phyloP scores from a whole-genome alignment of 2,329 filamentous ascomycete species.

The Chaetomium strumarium region DNA sequence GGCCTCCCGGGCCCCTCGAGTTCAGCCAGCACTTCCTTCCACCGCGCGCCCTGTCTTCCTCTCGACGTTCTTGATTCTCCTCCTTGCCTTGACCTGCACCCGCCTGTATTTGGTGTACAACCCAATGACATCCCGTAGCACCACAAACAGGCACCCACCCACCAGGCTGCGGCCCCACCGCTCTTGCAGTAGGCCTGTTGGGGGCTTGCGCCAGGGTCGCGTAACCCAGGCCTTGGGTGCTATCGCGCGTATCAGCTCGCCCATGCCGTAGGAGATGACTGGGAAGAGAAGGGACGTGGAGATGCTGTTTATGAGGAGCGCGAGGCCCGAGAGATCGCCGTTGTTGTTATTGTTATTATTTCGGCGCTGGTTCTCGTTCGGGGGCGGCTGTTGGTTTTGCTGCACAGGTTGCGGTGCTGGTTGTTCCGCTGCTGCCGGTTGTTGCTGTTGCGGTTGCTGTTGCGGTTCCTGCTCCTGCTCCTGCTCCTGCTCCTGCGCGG shows the following conservation, averaged over 20 bases:
- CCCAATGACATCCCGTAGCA: conserved; percentile 63
- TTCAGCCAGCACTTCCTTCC: background rate
- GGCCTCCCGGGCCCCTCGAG: background rate
- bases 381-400: conserved; percentile 4
- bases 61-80: conserved; percentile 19
- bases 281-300: conserved; percentile 67
- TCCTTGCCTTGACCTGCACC: conserved; percentile 42
- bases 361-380: conserved; percentile 15
- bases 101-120: conserved; percentile 60
- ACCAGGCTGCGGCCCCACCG: conserved; percentile 85
- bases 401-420: conserved; percentile 13
- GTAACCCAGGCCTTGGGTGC: conserved; percentile 65
- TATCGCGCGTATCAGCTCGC: conserved; percentile 62
- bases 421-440: background rate
- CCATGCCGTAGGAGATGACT: conserved; percentile 70
- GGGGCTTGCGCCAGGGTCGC: conserved; percentile 26
- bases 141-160: conserved; percentile 82
- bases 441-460: no score
- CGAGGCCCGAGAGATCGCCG: conserved; percentile 31
- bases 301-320: conserved; percentile 43
- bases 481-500: no score
- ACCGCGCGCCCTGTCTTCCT: background rate
- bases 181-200: conserved; percentile 66
- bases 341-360: conserved; percentile 22
- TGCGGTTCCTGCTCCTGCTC: no score